phyloP scores from a whole-genome alignment of 2,329 filamentous ascomycete species.

The Ophiostoma perfectum region DNA sequence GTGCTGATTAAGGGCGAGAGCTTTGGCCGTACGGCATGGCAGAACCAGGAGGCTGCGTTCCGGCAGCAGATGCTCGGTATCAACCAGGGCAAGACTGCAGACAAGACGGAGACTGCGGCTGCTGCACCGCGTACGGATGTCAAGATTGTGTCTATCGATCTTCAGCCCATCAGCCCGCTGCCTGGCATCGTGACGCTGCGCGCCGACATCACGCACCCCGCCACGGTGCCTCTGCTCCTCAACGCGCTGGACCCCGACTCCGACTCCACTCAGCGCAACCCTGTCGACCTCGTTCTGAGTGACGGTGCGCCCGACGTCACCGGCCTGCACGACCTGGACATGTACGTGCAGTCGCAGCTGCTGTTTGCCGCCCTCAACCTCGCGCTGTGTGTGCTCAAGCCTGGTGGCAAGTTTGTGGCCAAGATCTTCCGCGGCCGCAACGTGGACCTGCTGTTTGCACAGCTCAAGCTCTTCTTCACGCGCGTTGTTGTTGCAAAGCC shows the following conservation, averaged over 20 bases:
- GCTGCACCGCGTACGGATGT: slow-evolving; percentile 57
- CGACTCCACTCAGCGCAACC: slow-evolving; percentile 51
- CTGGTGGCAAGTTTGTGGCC: slow-evolving; percentile 92
- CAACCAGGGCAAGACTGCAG: not conserved
- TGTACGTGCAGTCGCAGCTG: slow-evolving; percentile 94
- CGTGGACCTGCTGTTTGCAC: slow-evolving; percentile 91
- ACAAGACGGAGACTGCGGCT: not conserved
- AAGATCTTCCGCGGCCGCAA: slow-evolving; percentile 96
- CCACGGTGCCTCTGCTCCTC: slow-evolving; percentile 84
- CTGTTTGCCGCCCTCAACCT: slow-evolving; percentile 92
- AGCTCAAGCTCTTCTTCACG: slow-evolving; percentile 86
- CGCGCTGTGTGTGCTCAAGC: slow-evolving; percentile 77
- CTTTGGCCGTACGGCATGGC: slow-evolving; percentile 80
- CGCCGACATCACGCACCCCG: slow-evolving; percentile 95
- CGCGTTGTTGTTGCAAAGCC: slow-evolving; percentile 89
- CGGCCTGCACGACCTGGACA: slow-evolving; percentile 92
- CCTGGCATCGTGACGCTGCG: slow-evolving; percentile 88
- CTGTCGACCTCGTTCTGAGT: slow-evolving; percentile 88
- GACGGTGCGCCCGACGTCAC: slow-evolving; percentile 97
- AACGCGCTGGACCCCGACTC: slow-evolving; percentile 67
- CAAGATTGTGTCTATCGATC: slow-evolving; percentile 90
- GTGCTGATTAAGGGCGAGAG: slow-evolving; percentile 90
- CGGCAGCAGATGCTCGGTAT: slow-evolving; percentile 53
- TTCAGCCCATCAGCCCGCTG: slow-evolving; percentile 91
- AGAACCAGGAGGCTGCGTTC: slow-evolving; percentile 70